These are phyloP conservation scores for Oryza glaberrima DNA, from an alignment of 176 grass and related monocot species.

Conservation along the genomic window DNA sequence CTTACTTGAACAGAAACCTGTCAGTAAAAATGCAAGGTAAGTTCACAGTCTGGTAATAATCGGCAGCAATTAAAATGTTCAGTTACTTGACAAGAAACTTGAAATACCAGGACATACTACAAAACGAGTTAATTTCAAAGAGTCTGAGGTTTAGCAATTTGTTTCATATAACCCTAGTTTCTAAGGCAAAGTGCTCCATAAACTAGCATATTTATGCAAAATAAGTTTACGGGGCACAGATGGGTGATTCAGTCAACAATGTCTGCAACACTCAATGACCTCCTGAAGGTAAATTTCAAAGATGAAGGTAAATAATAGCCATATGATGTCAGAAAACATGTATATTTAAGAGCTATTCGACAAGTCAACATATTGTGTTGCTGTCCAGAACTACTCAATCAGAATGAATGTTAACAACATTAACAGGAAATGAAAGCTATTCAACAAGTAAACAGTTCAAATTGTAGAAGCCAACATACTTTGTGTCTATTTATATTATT, in stretches of 20 bases:
- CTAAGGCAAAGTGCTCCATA: no score
- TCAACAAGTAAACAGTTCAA: background rate
- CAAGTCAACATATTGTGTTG: background rate
- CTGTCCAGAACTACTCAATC: background rate
- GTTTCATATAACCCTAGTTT: no score
- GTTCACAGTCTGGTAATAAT: background rate
- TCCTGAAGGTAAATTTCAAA: no score
- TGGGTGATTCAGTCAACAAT: no score
- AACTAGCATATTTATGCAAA: no score
- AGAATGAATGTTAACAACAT: background rate
- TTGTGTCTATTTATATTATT: background rate
- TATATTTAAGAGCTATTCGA: background rate
- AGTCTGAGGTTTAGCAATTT: no score
- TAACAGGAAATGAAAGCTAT: background rate
- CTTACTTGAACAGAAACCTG: background rate
- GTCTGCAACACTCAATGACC: no score
- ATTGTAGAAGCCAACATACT: background rate
- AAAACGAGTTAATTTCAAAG: no score
- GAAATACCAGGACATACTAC: no score
- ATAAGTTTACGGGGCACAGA: no score
- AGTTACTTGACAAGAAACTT: background rate
- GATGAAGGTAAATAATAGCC: no score
- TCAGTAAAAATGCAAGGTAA: background rate
- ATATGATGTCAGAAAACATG: no score
- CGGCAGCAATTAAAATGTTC: background rate